These are phyloP conservation scores for Rhodotorula diobovata DNA, from an alignment of 768 basidiomycete species.

Conservation along the genomic window DNA sequence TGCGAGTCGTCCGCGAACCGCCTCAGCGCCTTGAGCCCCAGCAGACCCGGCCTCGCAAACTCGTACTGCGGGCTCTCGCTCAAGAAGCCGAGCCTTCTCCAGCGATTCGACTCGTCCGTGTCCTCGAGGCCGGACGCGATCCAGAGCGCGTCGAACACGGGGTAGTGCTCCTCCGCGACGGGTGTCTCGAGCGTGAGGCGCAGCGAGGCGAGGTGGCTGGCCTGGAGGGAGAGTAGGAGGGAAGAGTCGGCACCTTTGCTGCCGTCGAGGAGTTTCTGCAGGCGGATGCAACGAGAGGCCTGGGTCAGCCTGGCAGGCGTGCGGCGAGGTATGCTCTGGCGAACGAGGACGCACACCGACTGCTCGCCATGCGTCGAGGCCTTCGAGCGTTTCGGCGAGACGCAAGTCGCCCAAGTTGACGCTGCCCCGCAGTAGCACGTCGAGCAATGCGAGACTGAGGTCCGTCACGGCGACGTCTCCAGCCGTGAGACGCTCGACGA, in stretches of 20 bases:
- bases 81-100: slow-evolving; percentile 63
- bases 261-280: slow-evolving; percentile 68
- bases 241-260: slow-evolving; percentile 56
- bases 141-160: slow-evolving; percentile 60
- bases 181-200: neutral
- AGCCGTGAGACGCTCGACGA: slow-evolving; percentile 71
- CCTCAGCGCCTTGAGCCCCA: slow-evolving; percentile 78
- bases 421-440: slow-evolving; percentile 75
- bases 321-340: neutral
- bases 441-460: slow-evolving; percentile 79
- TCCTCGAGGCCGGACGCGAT: slow-evolving; percentile 41
- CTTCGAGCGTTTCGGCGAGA: slow-evolving; percentile 69
- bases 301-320: neutral
- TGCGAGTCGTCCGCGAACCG: slow-evolving; percentile 64
- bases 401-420: slow-evolving; percentile 72
- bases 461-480: slow-evolving; percentile 52
- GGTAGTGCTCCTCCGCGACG: slow-evolving; percentile 3
- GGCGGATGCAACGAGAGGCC: neutral
- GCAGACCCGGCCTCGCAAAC: slow-evolving; percentile 70
- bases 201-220: slow-evolving; percentile 68
- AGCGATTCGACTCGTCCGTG: slow-evolving; percentile 51
- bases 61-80: slow-evolving; percentile 69
- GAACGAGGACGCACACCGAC: slow-evolving; percentile 8
- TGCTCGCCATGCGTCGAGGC: slow-evolving; percentile 50
- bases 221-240: slow-evolving; percentile 80